A percentile compares a stretch with the other conserved stretches of the same genome.
These are phyloP conservation scores for Caloboletus firmus DNA, from an alignment of 1,284 basidiomycete species.

Conservation along the genomic window DNA sequence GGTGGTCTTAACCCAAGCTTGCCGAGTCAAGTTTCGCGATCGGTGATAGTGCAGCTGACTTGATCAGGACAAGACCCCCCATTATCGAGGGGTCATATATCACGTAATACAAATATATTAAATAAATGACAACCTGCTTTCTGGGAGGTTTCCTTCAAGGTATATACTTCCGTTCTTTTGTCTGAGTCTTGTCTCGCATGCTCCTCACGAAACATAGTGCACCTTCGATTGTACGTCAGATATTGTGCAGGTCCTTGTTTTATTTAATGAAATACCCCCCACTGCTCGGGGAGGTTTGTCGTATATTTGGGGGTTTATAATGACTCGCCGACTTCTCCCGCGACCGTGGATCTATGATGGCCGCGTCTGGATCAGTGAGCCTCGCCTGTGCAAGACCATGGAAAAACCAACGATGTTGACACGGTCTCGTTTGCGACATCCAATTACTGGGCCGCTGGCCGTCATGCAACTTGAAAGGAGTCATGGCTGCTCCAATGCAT, in stretches of 20 bases:
- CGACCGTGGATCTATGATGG: neutral
- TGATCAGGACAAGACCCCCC: slow-evolving; percentile 20
- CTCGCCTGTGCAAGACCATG: neutral
- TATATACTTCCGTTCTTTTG: neutral
- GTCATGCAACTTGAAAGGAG: neutral
- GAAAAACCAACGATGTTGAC: neutral
- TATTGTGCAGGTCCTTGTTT: neutral
- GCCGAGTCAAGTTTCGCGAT: slow-evolving; percentile 15
- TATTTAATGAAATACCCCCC: neutral
- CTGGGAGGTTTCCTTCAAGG: neutral
- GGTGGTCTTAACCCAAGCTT: slow-evolving; percentile 7
- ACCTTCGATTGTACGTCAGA: neutral
- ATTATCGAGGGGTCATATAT: slow-evolving; percentile 3
- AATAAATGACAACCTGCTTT: neutral
- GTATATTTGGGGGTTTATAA: neutral
- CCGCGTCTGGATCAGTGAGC: neutral
- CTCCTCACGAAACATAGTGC: neutral
- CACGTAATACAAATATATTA: slow-evolving; percentile 4
- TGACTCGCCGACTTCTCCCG: slow-evolving; percentile 8
- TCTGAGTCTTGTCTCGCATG: neutral
- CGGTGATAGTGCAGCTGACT: slow-evolving; percentile 14
- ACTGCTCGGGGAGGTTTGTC: neutral
- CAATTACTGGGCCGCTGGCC: neutral
- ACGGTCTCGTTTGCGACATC: neutral
- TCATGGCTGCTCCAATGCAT: too few relatives aligned